phyloP scores from a whole-genome alignment of 1,139 yeast genomes.

The Williopsis jadinii region DNA sequence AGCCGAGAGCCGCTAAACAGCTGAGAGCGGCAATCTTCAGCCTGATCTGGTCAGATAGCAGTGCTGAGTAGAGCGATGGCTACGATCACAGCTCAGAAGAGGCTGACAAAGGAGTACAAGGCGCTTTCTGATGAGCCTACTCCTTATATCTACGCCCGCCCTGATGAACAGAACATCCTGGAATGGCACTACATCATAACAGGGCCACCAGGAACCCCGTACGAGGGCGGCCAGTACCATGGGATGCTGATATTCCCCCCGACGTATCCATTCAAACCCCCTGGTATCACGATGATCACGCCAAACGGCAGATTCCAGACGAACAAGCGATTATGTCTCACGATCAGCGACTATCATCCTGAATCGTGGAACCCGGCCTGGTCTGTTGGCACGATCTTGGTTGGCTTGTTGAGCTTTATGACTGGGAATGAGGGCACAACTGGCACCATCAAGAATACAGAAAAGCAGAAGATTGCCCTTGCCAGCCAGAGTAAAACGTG shows the following conservation, averaged over 20 bases:
- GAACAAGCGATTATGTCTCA: slow-evolving; percentile 35
- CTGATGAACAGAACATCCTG: slow-evolving; percentile 57
- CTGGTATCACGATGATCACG: slow-evolving; percentile 67
- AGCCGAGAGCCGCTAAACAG: too few species aligned
- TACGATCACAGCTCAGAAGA: slow-evolving; percentile 12
- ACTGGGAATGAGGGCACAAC: slow-evolving; percentile 14
- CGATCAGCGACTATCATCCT: slow-evolving; percentile 61
- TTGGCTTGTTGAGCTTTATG: slow-evolving; percentile 71
- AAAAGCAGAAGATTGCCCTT: slow-evolving; percentile 2
- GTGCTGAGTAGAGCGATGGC: slow-evolving; percentile 9
- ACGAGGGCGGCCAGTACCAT: slow-evolving; percentile 68
- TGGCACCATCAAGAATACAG: slow-evolving; percentile 9
- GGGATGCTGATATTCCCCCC: slow-evolving; percentile 62
- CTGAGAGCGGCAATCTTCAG: too few species aligned
- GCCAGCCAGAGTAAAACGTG: slow-evolving; percentile 8
- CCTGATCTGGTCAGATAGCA: too few species aligned
- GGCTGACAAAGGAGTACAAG: slow-evolving; percentile 61
- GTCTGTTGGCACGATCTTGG: slow-evolving; percentile 68
- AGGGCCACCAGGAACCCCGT: slow-evolving; percentile 74
- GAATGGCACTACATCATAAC: slow-evolving; percentile 73
- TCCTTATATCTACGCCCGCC: slow-evolving; percentile 60
- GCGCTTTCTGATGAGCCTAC: slow-evolving; percentile 54
- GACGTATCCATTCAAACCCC: slow-evolving; percentile 76
- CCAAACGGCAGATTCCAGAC: slow-evolving; percentile 57
- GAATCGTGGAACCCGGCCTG: slow-evolving; percentile 82